These are phyloP conservation scores for Linnemannia zychae DNA, from an alignment of 192 early-diverging fungal species.

Conservation along the genomic window DNA sequence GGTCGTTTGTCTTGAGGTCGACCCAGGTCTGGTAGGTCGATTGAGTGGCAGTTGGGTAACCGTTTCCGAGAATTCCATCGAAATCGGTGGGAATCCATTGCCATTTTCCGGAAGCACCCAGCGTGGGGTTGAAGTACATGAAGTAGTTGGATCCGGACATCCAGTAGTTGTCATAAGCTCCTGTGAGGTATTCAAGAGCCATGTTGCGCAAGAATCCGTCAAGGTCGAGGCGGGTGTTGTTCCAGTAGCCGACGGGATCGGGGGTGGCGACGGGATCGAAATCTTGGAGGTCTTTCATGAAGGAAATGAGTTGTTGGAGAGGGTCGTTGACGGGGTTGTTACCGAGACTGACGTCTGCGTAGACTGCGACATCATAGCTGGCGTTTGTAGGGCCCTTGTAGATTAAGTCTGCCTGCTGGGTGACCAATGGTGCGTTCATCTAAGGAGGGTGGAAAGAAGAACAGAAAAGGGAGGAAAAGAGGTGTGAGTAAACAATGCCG, in stretches of 20 bases:
- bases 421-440: constrained; percentile 46
- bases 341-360: constrained; percentile 33
- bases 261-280: constrained; percentile 26
- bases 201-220: constrained; percentile 54
- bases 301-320: constrained; percentile 37
- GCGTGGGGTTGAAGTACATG: constrained; percentile 39
- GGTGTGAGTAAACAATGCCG: not conserved
- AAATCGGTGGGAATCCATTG: constrained; percentile 59
- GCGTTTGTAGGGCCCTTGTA: constrained; percentile 29
- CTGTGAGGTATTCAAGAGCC: constrained; percentile 54
- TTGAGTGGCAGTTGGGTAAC: constrained; percentile 26
- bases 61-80: constrained; percentile 59
- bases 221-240: constrained; percentile 44
- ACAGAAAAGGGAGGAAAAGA: not conserved
- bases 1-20: constrained; percentile 17
- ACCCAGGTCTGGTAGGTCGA: constrained; percentile 22
- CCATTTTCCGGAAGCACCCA: constrained; percentile 32
- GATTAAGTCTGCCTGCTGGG: constrained; percentile 34
- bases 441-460: not conserved
- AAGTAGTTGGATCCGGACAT: constrained; percentile 44
- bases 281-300: constrained; percentile 43
- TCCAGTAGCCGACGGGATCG: constrained; percentile 35
- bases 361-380: constrained; percentile 40
- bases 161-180: constrained; percentile 57
- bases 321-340: constrained; percentile 17